Evolutionary conservation across 2,329 filamentous ascomycete species (phyloP).

Genomic region (Pseudogymnoascus destructans): DNA sequence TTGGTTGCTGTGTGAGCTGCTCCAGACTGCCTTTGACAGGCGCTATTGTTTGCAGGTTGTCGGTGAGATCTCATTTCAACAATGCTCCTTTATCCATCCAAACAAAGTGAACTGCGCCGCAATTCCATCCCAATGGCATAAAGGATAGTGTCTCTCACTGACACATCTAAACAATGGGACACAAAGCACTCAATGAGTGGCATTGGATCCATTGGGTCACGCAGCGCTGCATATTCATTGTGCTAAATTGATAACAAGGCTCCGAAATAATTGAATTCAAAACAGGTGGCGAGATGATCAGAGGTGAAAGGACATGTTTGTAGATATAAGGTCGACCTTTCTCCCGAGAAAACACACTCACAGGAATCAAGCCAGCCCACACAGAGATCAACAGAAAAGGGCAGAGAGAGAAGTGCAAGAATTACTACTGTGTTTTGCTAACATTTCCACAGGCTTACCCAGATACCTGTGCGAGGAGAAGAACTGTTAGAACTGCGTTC

Average conservation of each 20-base stretch:
- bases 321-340: background rate
- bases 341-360: background rate
- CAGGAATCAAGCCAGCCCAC: background rate
- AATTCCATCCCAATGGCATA: background rate
- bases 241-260: background rate
- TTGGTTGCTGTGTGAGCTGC: background rate
- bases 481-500: too few relatives aligned
- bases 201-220: background rate
- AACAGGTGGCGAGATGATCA: background rate
- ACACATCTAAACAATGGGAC: background rate
- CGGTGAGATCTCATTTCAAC: background rate
- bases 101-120: background rate
- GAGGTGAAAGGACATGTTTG: background rate
- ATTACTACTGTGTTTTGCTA: background rate
- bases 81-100: background rate
- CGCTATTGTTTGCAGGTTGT: background rate
- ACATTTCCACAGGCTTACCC: background rate
- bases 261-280: background rate
- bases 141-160: background rate
- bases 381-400: background rate
- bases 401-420: background rate
- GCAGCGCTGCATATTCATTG: background rate
- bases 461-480: background rate
- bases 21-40: background rate
- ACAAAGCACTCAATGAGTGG: background rate